Evolutionary conservation across 345 rosid genomes (phyloP).

Genomic region (Capsella bursapastoris): DNA sequence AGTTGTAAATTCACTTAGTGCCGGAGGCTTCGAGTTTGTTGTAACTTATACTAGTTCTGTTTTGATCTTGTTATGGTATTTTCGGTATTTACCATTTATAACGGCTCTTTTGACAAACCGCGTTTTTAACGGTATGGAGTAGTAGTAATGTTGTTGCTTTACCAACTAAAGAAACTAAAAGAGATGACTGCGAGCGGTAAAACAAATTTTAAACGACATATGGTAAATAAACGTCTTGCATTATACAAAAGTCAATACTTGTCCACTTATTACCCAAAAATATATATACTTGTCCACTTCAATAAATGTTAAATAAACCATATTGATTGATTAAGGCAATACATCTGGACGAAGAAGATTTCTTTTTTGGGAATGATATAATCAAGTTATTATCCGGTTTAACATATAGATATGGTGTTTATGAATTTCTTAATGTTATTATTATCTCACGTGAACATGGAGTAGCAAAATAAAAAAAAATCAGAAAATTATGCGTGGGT

Average conservation of each 20-base stretch:
- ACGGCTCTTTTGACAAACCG: neutral
- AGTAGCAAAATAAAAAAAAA: no score
- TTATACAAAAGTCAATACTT: no score
- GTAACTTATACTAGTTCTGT: neutral
- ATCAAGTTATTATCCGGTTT: neutral
- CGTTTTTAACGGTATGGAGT: neutral
- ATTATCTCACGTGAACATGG: neutral
- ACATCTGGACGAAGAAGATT: neutral
- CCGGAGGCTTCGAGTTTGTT: neutral
- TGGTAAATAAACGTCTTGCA: neutral
- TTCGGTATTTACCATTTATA: neutral
- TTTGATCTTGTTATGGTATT: neutral
- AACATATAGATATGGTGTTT: no score
- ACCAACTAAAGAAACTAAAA: neutral
- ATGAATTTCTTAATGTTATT: neutral
- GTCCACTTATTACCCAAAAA: no score
- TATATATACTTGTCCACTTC: no score
- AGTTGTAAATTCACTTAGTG: neutral
- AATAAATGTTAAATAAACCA: no score
- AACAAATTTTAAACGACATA: neutral
- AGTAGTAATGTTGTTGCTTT: neutral
- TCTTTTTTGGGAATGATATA: neutral
- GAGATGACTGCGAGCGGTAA: neutral
- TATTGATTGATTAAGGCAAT: neutral
- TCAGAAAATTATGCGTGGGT: neutral